Percentiles rank a stretch among this genome's conserved stretches.
Evolutionary conservation across 1,284 basidiomycete species (phyloP).

Genomic region (Volvariella surrecta): DNA sequence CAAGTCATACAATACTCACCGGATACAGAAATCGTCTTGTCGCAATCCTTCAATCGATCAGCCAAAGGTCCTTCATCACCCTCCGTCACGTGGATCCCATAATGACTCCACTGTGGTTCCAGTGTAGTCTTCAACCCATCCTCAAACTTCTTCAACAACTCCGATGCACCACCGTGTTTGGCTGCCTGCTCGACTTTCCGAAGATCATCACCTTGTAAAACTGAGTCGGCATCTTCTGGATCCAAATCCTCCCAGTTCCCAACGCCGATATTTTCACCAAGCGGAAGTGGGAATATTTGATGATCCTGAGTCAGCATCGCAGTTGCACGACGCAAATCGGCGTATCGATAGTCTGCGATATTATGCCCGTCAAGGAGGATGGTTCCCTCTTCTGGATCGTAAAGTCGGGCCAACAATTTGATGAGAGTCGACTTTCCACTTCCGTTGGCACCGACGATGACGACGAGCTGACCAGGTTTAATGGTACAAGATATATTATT

Average conservation of each 20-base stretch:
- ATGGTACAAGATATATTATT: conserved; percentile 15
- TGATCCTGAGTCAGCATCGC: conserved; percentile 31
- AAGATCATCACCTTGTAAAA: too few relatives aligned
- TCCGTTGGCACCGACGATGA: conserved; percentile 39
- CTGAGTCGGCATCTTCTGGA: too few relatives aligned
- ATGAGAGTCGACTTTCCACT: conserved; percentile 41
- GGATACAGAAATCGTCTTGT: conserved; percentile 17
- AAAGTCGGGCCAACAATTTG: conserved; percentile 33
- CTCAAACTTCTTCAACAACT: conserved; percentile 22
- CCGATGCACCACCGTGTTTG: conserved; percentile 26
- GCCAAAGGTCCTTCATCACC: conserved; percentile 7
- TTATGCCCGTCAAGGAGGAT: conserved; percentile 29
- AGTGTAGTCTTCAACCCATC: conserved; percentile 23
- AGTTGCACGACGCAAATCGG: conserved; percentile 23
- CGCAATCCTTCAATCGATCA: conserved; percentile 20
- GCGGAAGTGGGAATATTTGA: conserved; percentile 29
- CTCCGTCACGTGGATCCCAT: conserved; percentile 8
- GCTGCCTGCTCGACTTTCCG: conserved; percentile 11
- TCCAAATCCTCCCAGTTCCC: conserved; percentile 10
- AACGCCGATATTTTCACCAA: conserved; percentile 33
- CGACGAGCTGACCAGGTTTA: conserved; percentile 33
- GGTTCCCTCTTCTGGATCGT: conserved; percentile 27
- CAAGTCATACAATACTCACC: neutral
- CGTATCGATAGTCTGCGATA: conserved; percentile 18
- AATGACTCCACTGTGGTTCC: conserved; percentile 19